phyloP scores from a whole-genome alignment of 768 basidiomycete genomes.

The Tylopilus balloui region DNA sequence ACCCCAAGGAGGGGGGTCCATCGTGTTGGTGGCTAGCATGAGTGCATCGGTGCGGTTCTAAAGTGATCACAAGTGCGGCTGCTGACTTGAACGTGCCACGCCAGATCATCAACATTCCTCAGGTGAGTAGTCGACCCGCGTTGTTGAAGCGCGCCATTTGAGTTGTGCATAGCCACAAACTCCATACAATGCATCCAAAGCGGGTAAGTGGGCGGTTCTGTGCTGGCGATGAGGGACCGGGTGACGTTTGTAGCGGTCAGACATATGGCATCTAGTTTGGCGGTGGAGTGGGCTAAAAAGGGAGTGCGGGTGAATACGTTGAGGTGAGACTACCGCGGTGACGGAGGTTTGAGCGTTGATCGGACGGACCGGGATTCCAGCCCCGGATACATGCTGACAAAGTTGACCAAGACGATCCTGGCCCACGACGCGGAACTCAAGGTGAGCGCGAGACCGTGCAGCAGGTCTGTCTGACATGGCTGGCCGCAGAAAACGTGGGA shows the following conservation, averaged over 20 bases:
- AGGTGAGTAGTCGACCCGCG: conserved; percentile 39
- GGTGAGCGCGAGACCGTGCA: conserved; percentile 35
- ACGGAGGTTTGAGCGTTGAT: not conserved
- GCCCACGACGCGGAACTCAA: conserved; percentile 71
- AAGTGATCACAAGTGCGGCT: not conserved
- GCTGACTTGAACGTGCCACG: conserved; percentile 12
- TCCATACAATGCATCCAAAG: conserved; percentile 95
- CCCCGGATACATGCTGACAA: conserved; percentile 93
- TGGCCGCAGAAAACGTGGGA: conserved; percentile 74
- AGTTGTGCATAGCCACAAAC: conserved; percentile 62
- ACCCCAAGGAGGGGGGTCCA: conserved; percentile 68
- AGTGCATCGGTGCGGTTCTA: conserved; percentile 66
- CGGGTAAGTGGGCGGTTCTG: conserved; percentile 44
- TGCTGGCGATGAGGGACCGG: not conserved
- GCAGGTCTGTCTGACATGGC: not conserved
- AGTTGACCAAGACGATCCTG: conserved; percentile 80
- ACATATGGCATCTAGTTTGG: conserved; percentile 90
- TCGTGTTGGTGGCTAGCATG: conserved; percentile 89
- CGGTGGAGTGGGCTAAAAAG: conserved; percentile 93
- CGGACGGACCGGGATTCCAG: conserved; percentile 33
- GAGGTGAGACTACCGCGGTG: conserved; percentile 42
- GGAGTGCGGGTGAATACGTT: conserved; percentile 82
- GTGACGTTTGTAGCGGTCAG: conserved; percentile 59
- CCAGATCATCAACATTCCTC: conserved; percentile 86
- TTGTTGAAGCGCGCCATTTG: not conserved